phyloP scores from a whole-genome alignment of 1,284 basidiomycete species.

The Trametes hirsuta region DNA sequence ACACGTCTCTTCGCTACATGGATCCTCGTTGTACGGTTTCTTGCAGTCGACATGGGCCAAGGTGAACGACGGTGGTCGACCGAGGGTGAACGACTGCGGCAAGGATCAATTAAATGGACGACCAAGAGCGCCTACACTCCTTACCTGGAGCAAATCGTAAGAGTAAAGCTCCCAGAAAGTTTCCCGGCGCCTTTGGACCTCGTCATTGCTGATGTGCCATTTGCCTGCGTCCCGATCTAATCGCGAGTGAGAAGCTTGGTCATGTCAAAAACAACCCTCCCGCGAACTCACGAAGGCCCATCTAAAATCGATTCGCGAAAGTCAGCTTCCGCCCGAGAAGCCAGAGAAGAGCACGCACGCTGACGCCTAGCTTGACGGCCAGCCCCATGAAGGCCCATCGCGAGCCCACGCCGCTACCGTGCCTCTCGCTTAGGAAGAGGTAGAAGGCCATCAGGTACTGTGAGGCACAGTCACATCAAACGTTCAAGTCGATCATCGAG shows the following conservation, averaged over 20 bases:
- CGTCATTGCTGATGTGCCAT: constrained; percentile 62
- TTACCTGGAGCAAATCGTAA: constrained; percentile 71
- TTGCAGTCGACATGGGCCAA: constrained; percentile 75
- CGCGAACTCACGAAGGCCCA: constrained; percentile 68
- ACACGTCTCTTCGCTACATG: constrained; percentile 68
- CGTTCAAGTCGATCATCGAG: constrained; percentile 6
- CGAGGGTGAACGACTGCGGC: constrained; percentile 67
- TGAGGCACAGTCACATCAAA: background rate
- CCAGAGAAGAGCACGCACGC: constrained; percentile 51
- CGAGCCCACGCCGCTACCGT: constrained; percentile 71
- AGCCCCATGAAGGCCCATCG: constrained; percentile 80
- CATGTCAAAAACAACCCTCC: constrained; percentile 17
- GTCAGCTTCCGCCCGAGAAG: constrained; percentile 1
- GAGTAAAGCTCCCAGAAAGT: constrained; percentile 79
- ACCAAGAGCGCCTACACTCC: background rate
- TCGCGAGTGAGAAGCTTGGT: constrained; percentile 11
- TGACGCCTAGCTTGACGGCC: constrained; percentile 76
- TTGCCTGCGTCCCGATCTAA: constrained; percentile 72
- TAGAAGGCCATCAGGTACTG: constrained; percentile 81
- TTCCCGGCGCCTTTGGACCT: constrained; percentile 66
- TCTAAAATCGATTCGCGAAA: constrained; percentile 42
- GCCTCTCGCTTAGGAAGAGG: constrained; percentile 73
- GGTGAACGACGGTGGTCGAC: constrained; percentile 73
- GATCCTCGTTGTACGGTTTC: constrained; percentile 61
- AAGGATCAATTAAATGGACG: too few species aligned